phyloP scores from a whole-genome alignment of 2,329 filamentous ascomycete genomes.

The Verticillium klebahnii region DNA sequence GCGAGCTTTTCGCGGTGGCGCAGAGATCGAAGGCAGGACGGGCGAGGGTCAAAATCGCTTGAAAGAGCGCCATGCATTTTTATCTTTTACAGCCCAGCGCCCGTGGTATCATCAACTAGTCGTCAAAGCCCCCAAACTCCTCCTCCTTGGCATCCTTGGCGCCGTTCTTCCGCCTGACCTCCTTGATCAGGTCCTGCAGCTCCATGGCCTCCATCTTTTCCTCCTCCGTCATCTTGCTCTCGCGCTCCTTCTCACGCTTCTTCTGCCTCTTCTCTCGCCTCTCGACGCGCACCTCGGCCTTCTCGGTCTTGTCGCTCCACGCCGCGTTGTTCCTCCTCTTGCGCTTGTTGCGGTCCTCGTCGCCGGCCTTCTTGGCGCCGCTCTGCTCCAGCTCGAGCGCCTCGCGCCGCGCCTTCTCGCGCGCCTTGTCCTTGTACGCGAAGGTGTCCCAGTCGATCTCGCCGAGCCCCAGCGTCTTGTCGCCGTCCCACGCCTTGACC shows the following conservation, averaged over 20 bases:
- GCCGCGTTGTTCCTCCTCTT: conserved; percentile 62
- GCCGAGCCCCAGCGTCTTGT: conserved; percentile 53
- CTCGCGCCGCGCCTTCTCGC: conserved; percentile 60
- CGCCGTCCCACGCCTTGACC: conserved; percentile 66
- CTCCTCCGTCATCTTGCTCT: conserved; percentile 64
- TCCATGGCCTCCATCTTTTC: conserved; percentile 60
- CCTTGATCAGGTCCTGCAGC: conserved; percentile 58
- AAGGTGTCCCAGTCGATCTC: conserved; percentile 64
- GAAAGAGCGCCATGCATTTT: neutral
- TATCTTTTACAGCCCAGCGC: conserved; percentile 32
- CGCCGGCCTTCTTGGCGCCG: conserved; percentile 24
- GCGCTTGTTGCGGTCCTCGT: conserved; percentile 39
- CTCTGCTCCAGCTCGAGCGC: conserved; percentile 48
- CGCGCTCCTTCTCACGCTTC: conserved; percentile 58
- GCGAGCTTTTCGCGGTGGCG: too few species aligned
- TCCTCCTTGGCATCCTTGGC: conserved; percentile 36
- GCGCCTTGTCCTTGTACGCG: conserved; percentile 66
- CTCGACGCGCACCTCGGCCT: conserved; percentile 56
- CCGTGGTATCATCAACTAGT: conserved; percentile 1
- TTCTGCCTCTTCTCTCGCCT: conserved; percentile 61
- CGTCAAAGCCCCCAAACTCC: conserved; percentile 57
- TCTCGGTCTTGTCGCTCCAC: conserved; percentile 69
- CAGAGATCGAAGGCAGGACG: neutral
- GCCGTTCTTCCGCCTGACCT: conserved; percentile 56
- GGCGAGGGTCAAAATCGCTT: neutral